A percentile compares a stretch with the other conserved stretches of the same genome.
Evolutionary conservation across 176 grass and related monocot genomes (phyloP).

Genomic region (Rhynchospora tenuis): DNA sequence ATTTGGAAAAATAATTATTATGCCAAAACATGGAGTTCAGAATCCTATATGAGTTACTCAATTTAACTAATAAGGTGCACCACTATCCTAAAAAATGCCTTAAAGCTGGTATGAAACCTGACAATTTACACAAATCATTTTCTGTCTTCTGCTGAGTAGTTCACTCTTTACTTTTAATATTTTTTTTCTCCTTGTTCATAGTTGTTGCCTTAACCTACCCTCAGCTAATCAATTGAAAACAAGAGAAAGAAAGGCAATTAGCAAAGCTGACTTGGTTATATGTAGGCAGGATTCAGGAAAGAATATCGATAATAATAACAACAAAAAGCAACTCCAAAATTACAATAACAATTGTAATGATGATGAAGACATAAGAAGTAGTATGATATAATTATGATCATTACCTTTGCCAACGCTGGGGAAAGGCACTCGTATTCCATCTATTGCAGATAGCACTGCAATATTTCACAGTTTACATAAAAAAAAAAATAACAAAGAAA

Average conservation of each 20-base stretch:
- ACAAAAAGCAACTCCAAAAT: background rate
- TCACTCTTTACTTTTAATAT: background rate
- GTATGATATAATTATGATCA: background rate
- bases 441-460: slow-evolving; percentile 65
- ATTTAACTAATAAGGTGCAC: background rate
- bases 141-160: background rate
- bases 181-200: background rate
- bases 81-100: background rate
- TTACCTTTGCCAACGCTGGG: slow-evolving; percentile 53
- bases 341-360: background rate
- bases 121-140: background rate
- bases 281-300: background rate
- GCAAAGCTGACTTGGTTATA: background rate
- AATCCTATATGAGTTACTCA: background rate
- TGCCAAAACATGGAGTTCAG: background rate
- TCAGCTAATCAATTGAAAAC: background rate
- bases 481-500: background rate
- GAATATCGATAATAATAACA: background rate
- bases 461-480: background rate
- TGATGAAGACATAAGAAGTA: background rate
- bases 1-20: background rate
- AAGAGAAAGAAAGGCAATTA: background rate
- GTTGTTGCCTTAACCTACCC: background rate
- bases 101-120: background rate
- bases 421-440: slow-evolving; percentile 56